These are phyloP conservation scores for Pseudopyricularia cyperi DNA, from an alignment of 2,329 filamentous ascomycete species.

Conservation along the genomic window DNA sequence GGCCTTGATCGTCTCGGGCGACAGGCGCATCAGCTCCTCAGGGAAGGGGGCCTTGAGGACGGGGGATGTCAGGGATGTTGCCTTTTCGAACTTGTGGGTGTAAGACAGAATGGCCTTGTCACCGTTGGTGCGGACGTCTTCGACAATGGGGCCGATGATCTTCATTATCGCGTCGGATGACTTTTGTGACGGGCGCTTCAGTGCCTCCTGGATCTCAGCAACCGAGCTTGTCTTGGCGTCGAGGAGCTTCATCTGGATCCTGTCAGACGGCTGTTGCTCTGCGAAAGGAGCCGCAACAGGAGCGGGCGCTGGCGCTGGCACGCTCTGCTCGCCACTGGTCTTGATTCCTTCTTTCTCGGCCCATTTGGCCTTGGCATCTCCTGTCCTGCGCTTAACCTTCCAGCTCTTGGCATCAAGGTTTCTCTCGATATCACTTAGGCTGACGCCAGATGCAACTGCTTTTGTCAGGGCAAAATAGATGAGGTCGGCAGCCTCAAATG, in stretches of 20 bases:
- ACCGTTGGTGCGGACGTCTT: conserved; percentile 69
- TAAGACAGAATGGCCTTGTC: conserved; percentile 84
- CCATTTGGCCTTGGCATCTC: conserved; percentile 91
- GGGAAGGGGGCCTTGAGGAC: conserved; percentile 87
- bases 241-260: conserved; percentile 74
- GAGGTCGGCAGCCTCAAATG: conserved; percentile 88
- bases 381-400: conserved; percentile 86
- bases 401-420: conserved; percentile 90
- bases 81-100: conserved; percentile 97
- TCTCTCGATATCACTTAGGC: conserved; percentile 75
- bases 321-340: conserved; percentile 19
- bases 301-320: conserved; percentile 16
- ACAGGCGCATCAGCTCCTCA: conserved; percentile 69
- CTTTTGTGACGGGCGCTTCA: conserved; percentile 84
- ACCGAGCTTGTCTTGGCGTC: conserved; percentile 52
- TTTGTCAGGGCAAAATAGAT: conserved; percentile 93
- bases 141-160: conserved; percentile 84
- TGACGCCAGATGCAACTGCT: conserved; percentile 73
- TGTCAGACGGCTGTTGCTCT: conserved; percentile 25
- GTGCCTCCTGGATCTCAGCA: conserved; percentile 55
- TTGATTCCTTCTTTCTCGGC: conserved; percentile 67
- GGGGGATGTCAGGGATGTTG: conserved; percentile 76
- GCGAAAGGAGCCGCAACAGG: conserved; percentile 25
- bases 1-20: conserved; percentile 72
- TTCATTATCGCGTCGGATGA: conserved; percentile 89